Base-by-base conservation (phyloP, 371 early-diverging fungal genomes). In the Syncephalastrum sp. region DNA sequence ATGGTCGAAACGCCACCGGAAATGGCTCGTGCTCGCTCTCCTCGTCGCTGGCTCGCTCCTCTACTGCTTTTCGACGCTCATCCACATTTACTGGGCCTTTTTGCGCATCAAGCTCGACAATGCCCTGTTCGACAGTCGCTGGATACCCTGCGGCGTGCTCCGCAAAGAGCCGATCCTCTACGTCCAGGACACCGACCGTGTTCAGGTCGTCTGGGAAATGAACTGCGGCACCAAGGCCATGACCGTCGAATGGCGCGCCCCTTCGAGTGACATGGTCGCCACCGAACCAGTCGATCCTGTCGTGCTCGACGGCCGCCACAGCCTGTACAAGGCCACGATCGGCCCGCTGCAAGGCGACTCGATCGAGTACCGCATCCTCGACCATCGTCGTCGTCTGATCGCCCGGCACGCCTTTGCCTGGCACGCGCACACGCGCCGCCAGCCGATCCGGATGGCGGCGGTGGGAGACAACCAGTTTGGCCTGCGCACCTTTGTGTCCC, bases 391-490 rank as follows among this genome's bases (percentile, higher is more conserved):
- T 49, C 56, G 61, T 54, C 16, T 62, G 51, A 19, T 65, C 53
- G 54, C 80, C 16, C 38, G 61, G 47, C 43, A 73, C 61, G 15
- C 63, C 24, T 65, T 74, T 47, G 21, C 53, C 14, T 74, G 74
- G 76, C 68, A 70, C 50, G 51, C 54, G 21, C 21, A 58, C 16
- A 60, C 21, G 21, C 21, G 48, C 3, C 53, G 55, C 13, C 60
- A 70, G 42, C 76, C 80, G 19, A 79, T 82, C 8, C 78, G 85
- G 0, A 72, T 85, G 46, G 85, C 74, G 10, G 82, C 81, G 29
- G 68, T 85, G 42, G 76, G 81, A 1, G 86, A 86, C 55, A 86
- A 86, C 50, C 86, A 86, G 41, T 84, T 81, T 70, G 84, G 81
- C 17, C 62, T 81, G 64, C 61, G 64, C 14, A 78, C 71, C 19